Conservation (phyloP, 2,329 filamentous ascomycete genomes). For the Ophiostoma triangulosporum region DNA sequence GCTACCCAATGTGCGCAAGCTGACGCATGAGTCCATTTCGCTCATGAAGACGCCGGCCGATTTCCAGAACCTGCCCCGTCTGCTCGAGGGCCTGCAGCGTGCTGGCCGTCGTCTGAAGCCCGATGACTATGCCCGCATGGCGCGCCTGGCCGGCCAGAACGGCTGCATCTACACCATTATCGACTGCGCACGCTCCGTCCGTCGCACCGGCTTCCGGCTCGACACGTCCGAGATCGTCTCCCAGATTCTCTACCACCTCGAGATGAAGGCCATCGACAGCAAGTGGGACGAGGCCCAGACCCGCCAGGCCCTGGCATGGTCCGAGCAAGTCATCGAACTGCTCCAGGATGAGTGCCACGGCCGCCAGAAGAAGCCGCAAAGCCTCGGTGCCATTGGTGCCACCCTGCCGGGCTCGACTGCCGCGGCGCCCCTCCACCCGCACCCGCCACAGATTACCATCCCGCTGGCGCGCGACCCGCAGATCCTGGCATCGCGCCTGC, state of each 20-base stretch:
- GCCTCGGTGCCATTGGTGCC: constrained; percentile 3
- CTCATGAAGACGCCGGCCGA: constrained; percentile 36
- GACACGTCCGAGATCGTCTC: constrained; percentile 27
- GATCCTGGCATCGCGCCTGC: constrained; percentile 27
- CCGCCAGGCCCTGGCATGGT: constrained; percentile 30
- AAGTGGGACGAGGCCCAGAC: constrained; percentile 23
- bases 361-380: constrained; percentile 6
- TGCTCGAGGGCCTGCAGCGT: constrained; percentile 35
- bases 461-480: constrained; percentile 30
- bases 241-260: constrained; percentile 25
- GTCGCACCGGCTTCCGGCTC: constrained; percentile 33
- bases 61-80: constrained; percentile 36
- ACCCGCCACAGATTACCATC: constrained; percentile 12
- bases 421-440: constrained; percentile 2
- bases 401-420: not conserved
- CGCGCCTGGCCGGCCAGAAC: constrained; percentile 26
- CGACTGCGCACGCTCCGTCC: constrained; percentile 33
- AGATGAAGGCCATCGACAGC: constrained; percentile 28
- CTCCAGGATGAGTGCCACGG: constrained; percentile 31
- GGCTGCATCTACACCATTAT: constrained; percentile 33
- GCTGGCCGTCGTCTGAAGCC: constrained; percentile 25
- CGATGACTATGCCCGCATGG: constrained; percentile 24
- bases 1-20: constrained; percentile 29
- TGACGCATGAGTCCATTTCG: constrained; percentile 25
- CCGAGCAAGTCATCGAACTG: constrained; percentile 35